Base-by-base conservation (phyloP, 2,329 filamentous ascomycete species). In the Botrytis deweyae region DNA sequence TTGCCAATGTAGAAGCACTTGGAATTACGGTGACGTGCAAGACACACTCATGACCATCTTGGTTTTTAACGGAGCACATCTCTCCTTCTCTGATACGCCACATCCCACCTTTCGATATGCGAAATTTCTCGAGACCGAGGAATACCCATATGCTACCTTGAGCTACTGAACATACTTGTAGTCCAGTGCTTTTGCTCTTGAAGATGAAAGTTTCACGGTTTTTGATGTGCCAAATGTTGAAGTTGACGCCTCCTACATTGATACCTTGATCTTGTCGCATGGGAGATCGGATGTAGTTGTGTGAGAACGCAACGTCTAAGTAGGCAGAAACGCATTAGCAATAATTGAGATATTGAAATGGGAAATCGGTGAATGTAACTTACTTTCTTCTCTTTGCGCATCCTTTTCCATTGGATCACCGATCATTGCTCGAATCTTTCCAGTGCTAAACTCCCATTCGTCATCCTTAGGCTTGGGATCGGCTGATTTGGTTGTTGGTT, bases 1-100 rank as follows among this genome's bases (percentile, higher is more conserved):
- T 94, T 90, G 7, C 92, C 92, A 74, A 94, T 93, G n/a, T 12
- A 58, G 66, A 58, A 33, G 18, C 49, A 58, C 38, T 42, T 59
- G 42, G 71, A 36, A 72, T 59, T 2, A 52, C 38, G 22, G 63
- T 72, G 16, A 73, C 29, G 40, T 73, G 63, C 2, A 73, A 25
- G n/a, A 58, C 22, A 42, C 58, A 29, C 20, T 38, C 44, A 2
- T 38, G 25, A 12, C 5, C 10, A 18, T 58, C 58, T 25, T 38
- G 59, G 8, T 75, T 76, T 3, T 36, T 70, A 29, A 74, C 72
- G 12, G 69, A 46, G 44, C 77, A 78, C 5, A 64, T 70, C 44
- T 78, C 76, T 0, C 73, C 76, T 49, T 38, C 52, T 18, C 74
- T 68, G n/a, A 79, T 70, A 25, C 76, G 63, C 74, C 75, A 79